Percentiles rank a stretch among this genome's conserved stretches.
These are phyloP conservation scores for Pseudofabraea citricarpa DNA, from an alignment of 2,329 filamentous ascomycete genomes.

Conservation along the genomic window DNA sequence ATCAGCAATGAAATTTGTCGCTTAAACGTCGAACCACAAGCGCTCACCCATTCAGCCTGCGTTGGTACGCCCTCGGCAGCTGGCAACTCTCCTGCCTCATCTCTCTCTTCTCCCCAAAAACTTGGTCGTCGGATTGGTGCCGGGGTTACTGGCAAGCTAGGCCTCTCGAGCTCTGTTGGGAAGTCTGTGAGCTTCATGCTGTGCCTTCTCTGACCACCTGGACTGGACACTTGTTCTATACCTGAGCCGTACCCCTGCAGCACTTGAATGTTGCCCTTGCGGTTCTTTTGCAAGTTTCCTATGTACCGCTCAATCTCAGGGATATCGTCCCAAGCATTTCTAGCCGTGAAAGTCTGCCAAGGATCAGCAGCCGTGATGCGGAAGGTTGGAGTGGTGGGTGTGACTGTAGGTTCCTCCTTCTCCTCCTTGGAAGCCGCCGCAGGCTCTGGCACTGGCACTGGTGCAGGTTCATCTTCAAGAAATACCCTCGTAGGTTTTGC, in stretches of 20 bases:
- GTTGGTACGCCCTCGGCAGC: slow-evolving; percentile 76
- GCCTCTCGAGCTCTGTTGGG: slow-evolving; percentile 74
- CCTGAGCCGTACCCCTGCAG: slow-evolving; percentile 27
- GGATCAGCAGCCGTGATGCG: slow-evolving; percentile 47
- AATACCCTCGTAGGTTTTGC: slow-evolving; percentile 63
- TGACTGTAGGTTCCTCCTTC: slow-evolving; percentile 34
- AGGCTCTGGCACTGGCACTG: slow-evolving; percentile 28
- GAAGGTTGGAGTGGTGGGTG: slow-evolving; percentile 45
- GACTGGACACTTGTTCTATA: slow-evolving; percentile 23
- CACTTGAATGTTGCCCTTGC: slow-evolving; percentile 35
- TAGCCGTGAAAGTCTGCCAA: slow-evolving; percentile 69
- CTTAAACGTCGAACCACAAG: background rate
- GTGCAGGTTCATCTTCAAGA: slow-evolving; percentile 42
- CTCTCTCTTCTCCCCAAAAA: slow-evolving; percentile 55
- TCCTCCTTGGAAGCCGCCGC: slow-evolving; percentile 32
- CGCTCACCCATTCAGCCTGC: slow-evolving; percentile 79
- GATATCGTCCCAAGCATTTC: slow-evolving; percentile 91
- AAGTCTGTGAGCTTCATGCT: slow-evolving; percentile 78
- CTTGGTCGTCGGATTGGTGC: slow-evolving; percentile 67
- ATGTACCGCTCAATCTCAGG: slow-evolving; percentile 87
- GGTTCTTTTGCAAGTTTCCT: slow-evolving; percentile 64
- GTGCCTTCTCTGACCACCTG: slow-evolving; percentile 30
- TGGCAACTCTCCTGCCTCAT: slow-evolving; percentile 58
- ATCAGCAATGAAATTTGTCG: slow-evolving; percentile 52
- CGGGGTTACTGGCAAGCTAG: slow-evolving; percentile 86